Evolutionary conservation across 768 basidiomycete species (phyloP).

Genomic region (Kwoniella sp.): DNA sequence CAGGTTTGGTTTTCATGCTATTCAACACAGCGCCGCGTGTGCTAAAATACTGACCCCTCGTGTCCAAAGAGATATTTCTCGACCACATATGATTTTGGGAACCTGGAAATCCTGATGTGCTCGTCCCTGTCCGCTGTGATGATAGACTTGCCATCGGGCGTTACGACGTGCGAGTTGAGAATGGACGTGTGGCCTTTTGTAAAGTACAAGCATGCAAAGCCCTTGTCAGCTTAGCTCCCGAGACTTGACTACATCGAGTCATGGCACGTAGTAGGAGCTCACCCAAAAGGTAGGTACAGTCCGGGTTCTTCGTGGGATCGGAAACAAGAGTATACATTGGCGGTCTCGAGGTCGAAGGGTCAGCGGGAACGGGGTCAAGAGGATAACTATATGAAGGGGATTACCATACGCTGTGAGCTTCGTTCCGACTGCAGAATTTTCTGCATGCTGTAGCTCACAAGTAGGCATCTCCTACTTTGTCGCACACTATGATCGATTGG

Average conservation of each 20-base stretch:
- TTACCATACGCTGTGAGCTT: no score
- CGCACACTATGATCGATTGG: slow-evolving; percentile 74
- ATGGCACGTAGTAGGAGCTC: no score
- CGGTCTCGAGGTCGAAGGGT: slow-evolving; percentile 59
- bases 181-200: slow-evolving; percentile 83
- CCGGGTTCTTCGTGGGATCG: slow-evolving; percentile 54
- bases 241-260: no score
- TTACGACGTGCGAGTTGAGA: slow-evolving; percentile 71
- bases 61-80: slow-evolving; percentile 80
- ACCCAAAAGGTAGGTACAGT: slow-evolving; percentile 48
- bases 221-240: slow-evolving; percentile 6
- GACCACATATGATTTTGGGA: slow-evolving; percentile 79
- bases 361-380: slow-evolving; percentile 17
- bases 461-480: slow-evolving; percentile 95
- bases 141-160: slow-evolving; percentile 67
- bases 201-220: slow-evolving; percentile 8
- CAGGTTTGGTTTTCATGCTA: background rate
- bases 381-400: slow-evolving; percentile 10
- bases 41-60: slow-evolving; percentile 67
- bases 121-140: slow-evolving; percentile 93
- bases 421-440: no score
- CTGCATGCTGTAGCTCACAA: no score
- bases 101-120: slow-evolving; percentile 89
- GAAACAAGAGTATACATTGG: slow-evolving; percentile 37
- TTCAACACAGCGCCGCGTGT: background rate